Evolutionary conservation across 345 rosid species (phyloP), one percentile per base, ranked within the genome.

Genomic region (Eutrema japonicum): DNA sequence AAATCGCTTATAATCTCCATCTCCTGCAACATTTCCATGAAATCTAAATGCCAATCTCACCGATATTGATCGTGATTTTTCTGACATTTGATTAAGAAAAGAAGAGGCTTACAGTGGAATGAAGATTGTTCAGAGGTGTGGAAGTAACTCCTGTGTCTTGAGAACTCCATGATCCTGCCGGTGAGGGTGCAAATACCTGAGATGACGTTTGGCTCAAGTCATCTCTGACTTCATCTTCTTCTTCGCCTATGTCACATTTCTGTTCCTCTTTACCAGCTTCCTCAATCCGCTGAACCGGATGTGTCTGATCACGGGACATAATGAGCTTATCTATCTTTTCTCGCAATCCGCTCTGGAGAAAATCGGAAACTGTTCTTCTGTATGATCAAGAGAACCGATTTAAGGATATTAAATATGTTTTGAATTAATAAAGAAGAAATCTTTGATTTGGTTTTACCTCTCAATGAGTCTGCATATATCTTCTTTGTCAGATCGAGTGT

Each of bases 351-450:
- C 96, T 87, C 10, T 73, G 72, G 36, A 95, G 90, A 70, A 83
- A 89, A 49, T 41, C 83, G 8, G 99, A 89, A 10, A 95, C 99
- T 2, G 87, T 85, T 80, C 82, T 82, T 69, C 99, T 91, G 91
- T 79, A 78, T 49, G 30, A 32, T 26, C 58, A 16, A 58, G 8
- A 74, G 14, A 35, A 10, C 49, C 22, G 16, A 4, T 4, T 26
- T 38, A 29, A 54, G 30, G 16, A 33, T 47, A 12, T 6, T 57
- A 43, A 37, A 47, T 29, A 3, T 13, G 36, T 58, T 41, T 0
- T 8, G 6, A 47, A 30, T 29, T 35, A 33, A 36, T 1, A 46
- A 36, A 62, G 4, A 46, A 45, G 11, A 29, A 6, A 78, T 46
- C 0, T 38, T 54, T 47, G 3, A 30, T 48, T 35, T 49, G 14